Conservation (phyloP, 768 basidiomycete species). For the Russula virescens region DNA sequence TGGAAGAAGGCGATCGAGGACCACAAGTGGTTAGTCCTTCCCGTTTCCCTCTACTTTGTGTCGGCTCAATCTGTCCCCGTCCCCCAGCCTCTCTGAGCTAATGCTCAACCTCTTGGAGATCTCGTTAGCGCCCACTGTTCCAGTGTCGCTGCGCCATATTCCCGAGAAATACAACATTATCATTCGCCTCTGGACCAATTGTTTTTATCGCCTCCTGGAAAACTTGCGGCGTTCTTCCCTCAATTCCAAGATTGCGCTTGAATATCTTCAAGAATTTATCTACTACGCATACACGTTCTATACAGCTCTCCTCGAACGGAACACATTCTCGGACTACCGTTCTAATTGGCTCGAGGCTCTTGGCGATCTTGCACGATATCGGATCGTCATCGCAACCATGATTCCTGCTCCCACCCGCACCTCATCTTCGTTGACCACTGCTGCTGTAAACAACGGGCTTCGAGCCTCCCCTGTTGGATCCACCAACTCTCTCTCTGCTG, state of each 20-base stretch:
- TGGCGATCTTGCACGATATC: conserved; percentile 91
- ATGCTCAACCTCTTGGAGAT: conserved; percentile 86
- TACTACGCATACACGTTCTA: conserved; percentile 96
- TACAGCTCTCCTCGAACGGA: conserved; percentile 82
- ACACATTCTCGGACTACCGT: conserved; percentile 60
- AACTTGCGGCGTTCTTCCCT: conserved; percentile 82
- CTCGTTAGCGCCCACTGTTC: conserved; percentile 80
- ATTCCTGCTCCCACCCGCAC: conserved; percentile 43
- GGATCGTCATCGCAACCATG: conserved; percentile 93
- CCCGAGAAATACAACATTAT: conserved; percentile 96
- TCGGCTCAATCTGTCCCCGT: conserved; percentile 23
- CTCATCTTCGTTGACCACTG: conserved; percentile 44
- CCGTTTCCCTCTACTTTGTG: conserved; percentile 5
- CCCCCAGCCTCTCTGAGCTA: conserved; percentile 75
- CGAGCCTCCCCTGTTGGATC: conserved; percentile 23
- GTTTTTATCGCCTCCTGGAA: conserved; percentile 87
- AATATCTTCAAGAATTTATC: conserved; percentile 91
- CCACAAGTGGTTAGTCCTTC: conserved; percentile 74
- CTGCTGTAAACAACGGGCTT: conserved; percentile 42
- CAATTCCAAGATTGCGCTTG: conserved; percentile 62
- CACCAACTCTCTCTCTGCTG: conserved; percentile 13
- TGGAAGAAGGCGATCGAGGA: conserved; percentile 66
- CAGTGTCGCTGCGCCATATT: conserved; percentile 82
- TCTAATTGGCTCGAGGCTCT: conserved; percentile 93
- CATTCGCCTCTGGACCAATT: conserved; percentile 86